Evolutionary conservation across 192 early-diverging fungal genomes (phyloP).

Genomic region (Linderina pennispora): DNA sequence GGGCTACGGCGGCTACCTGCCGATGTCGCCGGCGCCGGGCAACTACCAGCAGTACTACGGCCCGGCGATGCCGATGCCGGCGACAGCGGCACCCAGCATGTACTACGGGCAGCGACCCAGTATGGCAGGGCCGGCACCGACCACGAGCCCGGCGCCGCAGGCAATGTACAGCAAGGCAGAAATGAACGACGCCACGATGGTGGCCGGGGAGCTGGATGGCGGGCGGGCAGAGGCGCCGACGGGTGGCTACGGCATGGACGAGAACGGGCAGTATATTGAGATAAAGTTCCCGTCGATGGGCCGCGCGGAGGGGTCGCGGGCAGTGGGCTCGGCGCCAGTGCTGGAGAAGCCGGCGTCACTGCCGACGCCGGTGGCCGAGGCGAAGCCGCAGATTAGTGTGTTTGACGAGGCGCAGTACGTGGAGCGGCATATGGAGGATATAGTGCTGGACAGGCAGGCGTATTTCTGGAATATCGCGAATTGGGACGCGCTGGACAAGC

Average conservation of each 20-base stretch:
- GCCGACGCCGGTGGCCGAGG: too few relatives aligned
- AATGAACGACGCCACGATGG: slow-evolving; percentile 1
- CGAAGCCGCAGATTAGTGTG: slow-evolving; percentile 31
- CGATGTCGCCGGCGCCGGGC: too few relatives aligned
- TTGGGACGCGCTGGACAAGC: slow-evolving; percentile 42
- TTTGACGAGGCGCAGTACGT: slow-evolving; percentile 37
- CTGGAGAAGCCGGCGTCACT: too few relatives aligned
- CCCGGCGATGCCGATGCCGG: slow-evolving; percentile 2
- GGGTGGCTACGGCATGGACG: slow-evolving; percentile 37
- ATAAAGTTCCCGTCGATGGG: slow-evolving; percentile 47
- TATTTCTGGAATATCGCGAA: slow-evolving; percentile 44
- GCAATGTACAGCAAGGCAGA: not conserved
- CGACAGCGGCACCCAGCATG: slow-evolving; percentile 10
- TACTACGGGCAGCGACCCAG: slow-evolving; percentile 15
- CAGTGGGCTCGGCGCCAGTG: slow-evolving; percentile 4
- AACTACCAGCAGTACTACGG: slow-evolving; percentile 34
- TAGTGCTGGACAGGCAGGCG: slow-evolving; percentile 38
- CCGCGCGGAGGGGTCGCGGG: slow-evolving; percentile 63
- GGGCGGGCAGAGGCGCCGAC: slow-evolving; percentile 11
- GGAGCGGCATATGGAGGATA: slow-evolving; percentile 41
- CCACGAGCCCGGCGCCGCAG: slow-evolving; percentile 2
- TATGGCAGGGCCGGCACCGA: slow-evolving; percentile 15
- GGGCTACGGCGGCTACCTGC: too few relatives aligned
- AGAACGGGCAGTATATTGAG: slow-evolving; percentile 45
- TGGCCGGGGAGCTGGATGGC: not conserved